A percentile compares a stretch with the other conserved stretches of the same genome.
Evolutionary conservation across 306 rosid genomes (phyloP).

Genomic region (Fragaria vesca): DNA sequence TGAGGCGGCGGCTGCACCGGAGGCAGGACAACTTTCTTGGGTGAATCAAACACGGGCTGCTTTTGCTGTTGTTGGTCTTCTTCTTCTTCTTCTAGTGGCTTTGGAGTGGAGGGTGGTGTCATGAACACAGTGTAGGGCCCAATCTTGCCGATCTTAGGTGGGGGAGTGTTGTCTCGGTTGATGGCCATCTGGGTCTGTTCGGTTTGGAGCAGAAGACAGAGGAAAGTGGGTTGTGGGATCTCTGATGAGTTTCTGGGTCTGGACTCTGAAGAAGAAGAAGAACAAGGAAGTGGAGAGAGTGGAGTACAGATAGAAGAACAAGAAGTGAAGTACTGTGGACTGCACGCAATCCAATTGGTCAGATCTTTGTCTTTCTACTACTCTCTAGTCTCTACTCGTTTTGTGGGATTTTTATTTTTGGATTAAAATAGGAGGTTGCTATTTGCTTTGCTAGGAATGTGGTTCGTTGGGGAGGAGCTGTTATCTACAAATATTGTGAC

Average conservation of each 20-base stretch:
- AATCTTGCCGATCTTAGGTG: conserved; percentile 87
- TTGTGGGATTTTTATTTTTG: too few species aligned
- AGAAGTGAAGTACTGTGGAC: background rate
- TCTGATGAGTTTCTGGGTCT: background rate
- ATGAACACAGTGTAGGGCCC: conserved; percentile 98
- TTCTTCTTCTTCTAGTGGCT: conserved; percentile 34
- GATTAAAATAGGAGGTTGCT: too few species aligned
- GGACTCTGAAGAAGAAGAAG: background rate
- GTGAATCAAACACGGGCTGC: conserved; percentile 46
- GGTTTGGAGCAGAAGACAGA: conserved; percentile 16
- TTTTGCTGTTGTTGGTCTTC: background rate
- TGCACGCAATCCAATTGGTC: conserved; percentile 44
- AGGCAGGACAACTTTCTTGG: conserved; percentile 62
- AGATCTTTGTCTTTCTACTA: conserved; percentile 17
- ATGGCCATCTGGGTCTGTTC: conserved; percentile 48
- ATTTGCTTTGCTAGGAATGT: too few species aligned
- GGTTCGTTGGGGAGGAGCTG: too few species aligned
- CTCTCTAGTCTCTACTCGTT: too few species aligned
- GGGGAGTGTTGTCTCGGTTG: conserved; percentile 75
- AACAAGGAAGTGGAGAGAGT: background rate
- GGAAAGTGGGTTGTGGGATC: background rate
- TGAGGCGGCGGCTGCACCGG: conserved; percentile 90
- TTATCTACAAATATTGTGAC: too few species aligned
- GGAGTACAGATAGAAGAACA: background rate
- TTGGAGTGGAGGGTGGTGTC: conserved; percentile 91